Percentiles rank a stretch among this genome's conserved stretches.
Conservation (phyloP, 371 early-diverging fungal genomes). For the Rhizopus stolonifer region DNA sequence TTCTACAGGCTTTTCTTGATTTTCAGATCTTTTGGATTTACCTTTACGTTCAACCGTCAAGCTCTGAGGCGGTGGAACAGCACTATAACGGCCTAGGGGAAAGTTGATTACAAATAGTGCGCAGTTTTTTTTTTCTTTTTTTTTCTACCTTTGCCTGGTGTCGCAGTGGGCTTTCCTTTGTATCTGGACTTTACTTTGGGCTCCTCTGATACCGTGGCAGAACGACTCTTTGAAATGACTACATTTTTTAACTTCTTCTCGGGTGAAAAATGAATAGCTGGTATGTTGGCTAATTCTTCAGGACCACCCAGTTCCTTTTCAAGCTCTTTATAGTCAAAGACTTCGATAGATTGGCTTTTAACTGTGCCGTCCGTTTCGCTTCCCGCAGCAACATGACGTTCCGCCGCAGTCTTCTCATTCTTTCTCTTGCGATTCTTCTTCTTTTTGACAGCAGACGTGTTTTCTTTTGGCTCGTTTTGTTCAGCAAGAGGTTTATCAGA, state of each 20-base stretch:
- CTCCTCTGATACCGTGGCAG: neutral
- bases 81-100: conserved; percentile 19
- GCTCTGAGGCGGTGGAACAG: conserved; percentile 17
- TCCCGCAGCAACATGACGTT: neutral
- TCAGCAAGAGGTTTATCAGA: neutral
- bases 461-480: neutral
- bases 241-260: neutral
- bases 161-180: neutral
- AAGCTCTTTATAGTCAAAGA: neutral
- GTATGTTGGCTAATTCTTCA: neutral
- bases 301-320: neutral
- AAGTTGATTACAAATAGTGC: neutral
- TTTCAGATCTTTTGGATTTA: conserved; percentile 7
- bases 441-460: neutral
- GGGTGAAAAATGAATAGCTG: neutral
- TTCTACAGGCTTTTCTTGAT: neutral
- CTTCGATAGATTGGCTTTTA: neutral
- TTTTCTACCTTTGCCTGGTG: neutral
- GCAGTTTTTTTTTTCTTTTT: neutral
- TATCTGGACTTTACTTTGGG: neutral
- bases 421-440: neutral
- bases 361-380: neutral
- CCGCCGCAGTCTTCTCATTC: neutral
- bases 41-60: neutral
- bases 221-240: neutral